Evolutionary conservation across 805 yeast genomes (phyloP), one percentile per base, ranked within the genome.

Genomic region (Metschnikowia aberdeeniae): DNA sequence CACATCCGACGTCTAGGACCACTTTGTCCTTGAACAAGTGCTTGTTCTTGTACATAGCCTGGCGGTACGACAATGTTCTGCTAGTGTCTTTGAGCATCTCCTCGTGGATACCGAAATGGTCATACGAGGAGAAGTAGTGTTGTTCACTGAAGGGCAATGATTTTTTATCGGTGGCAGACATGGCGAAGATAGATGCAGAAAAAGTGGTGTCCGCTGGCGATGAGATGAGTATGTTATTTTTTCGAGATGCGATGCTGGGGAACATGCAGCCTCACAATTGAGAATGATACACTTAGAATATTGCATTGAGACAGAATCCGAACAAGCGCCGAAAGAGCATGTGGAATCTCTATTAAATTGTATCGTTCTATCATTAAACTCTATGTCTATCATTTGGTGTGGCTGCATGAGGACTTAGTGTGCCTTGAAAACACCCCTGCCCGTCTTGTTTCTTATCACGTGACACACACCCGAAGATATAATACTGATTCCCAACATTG

Each of bases 1-100:
- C 99, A 68, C 99, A 95, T 40, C 99, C 99, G 46, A 93, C 99
- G 69, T 93, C 99, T 46, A 93, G 74, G 6, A 93, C 99, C 50
- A 92, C 70, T 73, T 93, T 93, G 67, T 82, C 97, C 65, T 89
- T 89, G 75, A 93, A 92, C 44, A 89, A 70, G 55, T 84, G 86
- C 59, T 84, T 84, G 74, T 93, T 93, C 66, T 88, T 89, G 71
- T 81, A 81, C 66, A 93, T 93, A 44, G 97, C 96, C 52, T 86
- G 84, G 59, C 98, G 77, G 71, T 93, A 93, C 28, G 96, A 80
- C 50, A 89, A 70, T 7, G 99, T 93, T 66, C 99, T 82, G 24
- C 89, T 88, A 42, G 87, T 78, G 66, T 93, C 99, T 69, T 93
- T 95, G 59, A 93, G 81, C 99, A 93, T 93, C 69, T 92, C 98